Evolutionary conservation across 768 basidiomycete species (phyloP).

Genomic region (Fomitopsis serialis): DNA sequence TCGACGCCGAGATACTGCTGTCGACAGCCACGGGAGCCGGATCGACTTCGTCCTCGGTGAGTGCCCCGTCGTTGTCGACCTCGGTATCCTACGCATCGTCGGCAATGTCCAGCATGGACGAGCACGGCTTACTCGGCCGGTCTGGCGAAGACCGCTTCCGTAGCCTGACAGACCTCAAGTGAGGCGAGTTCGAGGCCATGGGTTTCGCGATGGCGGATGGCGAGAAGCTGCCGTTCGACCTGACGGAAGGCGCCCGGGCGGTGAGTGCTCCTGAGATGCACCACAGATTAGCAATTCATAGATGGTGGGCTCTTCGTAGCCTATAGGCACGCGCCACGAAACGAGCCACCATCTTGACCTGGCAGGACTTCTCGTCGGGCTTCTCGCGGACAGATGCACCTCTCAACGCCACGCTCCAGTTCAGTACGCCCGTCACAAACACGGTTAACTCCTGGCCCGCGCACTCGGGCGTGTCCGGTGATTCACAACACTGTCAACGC

Average conservation of each 20-base stretch:
- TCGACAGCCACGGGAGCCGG: slow-evolving; percentile 17
- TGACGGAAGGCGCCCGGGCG: slow-evolving; percentile 81
- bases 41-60: slow-evolving; percentile 27
- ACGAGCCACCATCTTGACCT: slow-evolving; percentile 79
- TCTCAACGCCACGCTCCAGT: slow-evolving; percentile 77
- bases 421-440: slow-evolving; percentile 52
- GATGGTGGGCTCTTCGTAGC: neutral
- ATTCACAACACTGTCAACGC: too few relatives aligned
- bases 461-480: too few relatives aligned
- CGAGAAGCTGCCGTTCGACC: slow-evolving; percentile 86
- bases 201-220: slow-evolving; percentile 61
- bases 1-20: too few relatives aligned
- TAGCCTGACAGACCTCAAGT: slow-evolving; percentile 79
- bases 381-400: slow-evolving; percentile 78
- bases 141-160: slow-evolving; percentile 78
- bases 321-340: slow-evolving; percentile 62
- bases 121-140: too few relatives aligned
- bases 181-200: slow-evolving; percentile 86
- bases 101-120: slow-evolving; percentile 22
- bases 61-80: slow-evolving; percentile 31
- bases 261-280: slow-evolving; percentile 32
- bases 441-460: slow-evolving; percentile 69
- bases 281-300: neutral
- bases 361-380: slow-evolving; percentile 89
- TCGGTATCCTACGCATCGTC: slow-evolving; percentile 35